These are phyloP conservation scores for Wickerhamomyces kurtzmanii DNA, from an alignment of 805 yeast genomes.

Conservation along the genomic window DNA sequence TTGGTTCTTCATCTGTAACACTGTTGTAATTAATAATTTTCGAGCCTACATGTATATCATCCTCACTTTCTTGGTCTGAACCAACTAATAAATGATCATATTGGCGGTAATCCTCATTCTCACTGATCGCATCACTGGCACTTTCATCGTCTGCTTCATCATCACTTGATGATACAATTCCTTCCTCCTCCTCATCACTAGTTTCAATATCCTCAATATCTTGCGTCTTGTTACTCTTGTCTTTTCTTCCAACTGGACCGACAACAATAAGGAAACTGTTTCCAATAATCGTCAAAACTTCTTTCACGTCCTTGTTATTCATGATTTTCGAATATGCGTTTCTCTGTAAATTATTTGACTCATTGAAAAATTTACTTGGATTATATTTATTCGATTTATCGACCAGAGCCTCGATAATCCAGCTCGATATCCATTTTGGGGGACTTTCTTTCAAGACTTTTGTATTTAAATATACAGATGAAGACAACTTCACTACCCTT, in stretches of 20 bases:
- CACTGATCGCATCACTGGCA: conserved; percentile 12
- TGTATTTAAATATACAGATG: conserved; percentile 7
- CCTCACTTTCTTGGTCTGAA: conserved; percentile 32
- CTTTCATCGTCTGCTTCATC: conserved; percentile 2
- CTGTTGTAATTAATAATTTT: conserved; percentile 35
- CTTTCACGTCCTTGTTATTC: conserved; percentile 36
- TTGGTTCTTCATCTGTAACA: conserved; percentile 58
- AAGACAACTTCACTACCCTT: conserved; percentile 10
- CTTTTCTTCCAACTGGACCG: conserved; percentile 17
- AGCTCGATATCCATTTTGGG: conserved; percentile 12
- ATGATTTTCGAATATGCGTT: conserved; percentile 29
- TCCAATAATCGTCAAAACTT: conserved; percentile 29
- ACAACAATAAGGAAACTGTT: conserved; percentile 25
- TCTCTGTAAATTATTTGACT: conserved; percentile 18
- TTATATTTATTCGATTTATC: conserved; percentile 24
- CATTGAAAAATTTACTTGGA: conserved; percentile 36
- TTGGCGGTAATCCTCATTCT: conserved; percentile 18
- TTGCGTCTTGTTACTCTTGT: conserved; percentile 8
- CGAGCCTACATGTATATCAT: conserved; percentile 18
- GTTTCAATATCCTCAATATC: conserved; percentile 9
- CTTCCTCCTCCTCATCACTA: conserved; percentile 11
- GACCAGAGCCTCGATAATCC: conserved; percentile 15
- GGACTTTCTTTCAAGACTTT: conserved; percentile 6
- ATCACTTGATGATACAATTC: conserved; percentile 1
- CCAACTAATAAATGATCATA: conserved; percentile 27